These are phyloP conservation scores for Phytophthora cryptogea DNA, from an alignment of 352 stramenopile genomes.

Conservation along the genomic window DNA sequence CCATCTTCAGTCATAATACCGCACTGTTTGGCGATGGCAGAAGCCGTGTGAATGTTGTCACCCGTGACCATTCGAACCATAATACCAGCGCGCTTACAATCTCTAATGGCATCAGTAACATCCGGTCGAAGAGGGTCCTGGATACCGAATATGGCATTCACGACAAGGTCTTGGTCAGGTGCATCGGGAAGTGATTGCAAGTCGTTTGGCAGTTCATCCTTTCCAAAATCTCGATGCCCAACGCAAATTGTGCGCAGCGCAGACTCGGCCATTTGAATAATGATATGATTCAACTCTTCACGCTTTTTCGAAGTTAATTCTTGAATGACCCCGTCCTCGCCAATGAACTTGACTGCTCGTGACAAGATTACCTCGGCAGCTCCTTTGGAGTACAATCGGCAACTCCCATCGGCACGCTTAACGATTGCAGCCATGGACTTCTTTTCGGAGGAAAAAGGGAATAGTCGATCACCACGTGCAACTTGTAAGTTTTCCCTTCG, in stretches of 20 bases:
- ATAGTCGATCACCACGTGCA: slow-evolving; percentile 62
- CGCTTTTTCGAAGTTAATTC: slow-evolving; percentile 63
- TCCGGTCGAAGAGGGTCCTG: slow-evolving; percentile 95
- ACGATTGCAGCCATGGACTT: slow-evolving; percentile 83
- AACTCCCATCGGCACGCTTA: slow-evolving; percentile 36
- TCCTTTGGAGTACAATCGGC: slow-evolving; percentile 72
- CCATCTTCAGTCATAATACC: slow-evolving; percentile 94
- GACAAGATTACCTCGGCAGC: slow-evolving; percentile 75
- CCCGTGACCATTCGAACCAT: slow-evolving; percentile 99
- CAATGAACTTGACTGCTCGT: slow-evolving; percentile 72
- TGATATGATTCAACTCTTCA: slow-evolving; percentile 72
- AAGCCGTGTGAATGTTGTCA: slow-evolving; percentile 98
- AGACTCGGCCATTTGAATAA: slow-evolving; percentile 80
- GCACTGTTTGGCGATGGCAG: slow-evolving; percentile 95
- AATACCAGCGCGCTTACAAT: slow-evolving; percentile 96
- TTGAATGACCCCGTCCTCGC: slow-evolving; percentile 46
- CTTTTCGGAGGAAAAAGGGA: slow-evolving; percentile 83
- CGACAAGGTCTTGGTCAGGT: slow-evolving; percentile 79
- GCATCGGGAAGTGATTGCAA: slow-evolving; percentile 57
- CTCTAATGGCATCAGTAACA: slow-evolving; percentile 93
- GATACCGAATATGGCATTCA: slow-evolving; percentile 95
- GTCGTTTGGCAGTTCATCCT: slow-evolving; percentile 55
- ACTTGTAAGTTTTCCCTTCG: slow-evolving; percentile 58
- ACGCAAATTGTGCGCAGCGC: slow-evolving; percentile 90
- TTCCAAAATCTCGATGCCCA: slow-evolving; percentile 76